phyloP scores from a whole-genome alignment of 352 stramenopile species.

The Pythium volutum region DNA sequence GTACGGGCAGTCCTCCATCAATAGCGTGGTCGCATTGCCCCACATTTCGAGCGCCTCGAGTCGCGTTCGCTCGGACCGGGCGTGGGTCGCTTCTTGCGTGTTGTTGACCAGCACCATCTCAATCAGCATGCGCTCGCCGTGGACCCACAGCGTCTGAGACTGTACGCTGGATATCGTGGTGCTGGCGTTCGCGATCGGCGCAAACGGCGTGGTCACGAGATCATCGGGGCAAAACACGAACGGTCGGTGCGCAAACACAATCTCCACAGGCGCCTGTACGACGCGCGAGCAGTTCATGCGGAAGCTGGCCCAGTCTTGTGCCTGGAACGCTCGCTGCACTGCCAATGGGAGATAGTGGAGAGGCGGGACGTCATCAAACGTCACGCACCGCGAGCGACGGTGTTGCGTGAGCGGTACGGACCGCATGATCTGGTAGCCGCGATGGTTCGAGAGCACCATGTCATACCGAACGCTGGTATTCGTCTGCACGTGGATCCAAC shows the following conservation, averaged over 20 bases:
- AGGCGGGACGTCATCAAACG: conserved; percentile 15
- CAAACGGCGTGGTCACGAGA: conserved; percentile 1
- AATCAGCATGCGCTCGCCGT: conserved; percentile 20
- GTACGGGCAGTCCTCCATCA: conserved; percentile 15
- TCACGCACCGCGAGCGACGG: conserved; percentile 10
- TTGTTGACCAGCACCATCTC: conserved; percentile 7
- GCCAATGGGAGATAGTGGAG: conserved; percentile 13
- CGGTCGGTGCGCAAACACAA: conserved; percentile 18
- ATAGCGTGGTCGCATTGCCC: background rate
- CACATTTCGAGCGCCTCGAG: conserved; percentile 7
- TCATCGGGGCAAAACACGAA: conserved; percentile 23
- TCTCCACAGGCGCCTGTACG: conserved; percentile 13
- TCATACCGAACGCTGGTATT: conserved; percentile 16
- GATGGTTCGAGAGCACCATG: conserved; percentile 14
- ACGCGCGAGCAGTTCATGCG: conserved; percentile 19
- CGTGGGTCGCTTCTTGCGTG: conserved; percentile 8
- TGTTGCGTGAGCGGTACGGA: background rate
- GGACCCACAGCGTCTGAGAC: conserved; percentile 11
- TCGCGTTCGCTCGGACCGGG: background rate
- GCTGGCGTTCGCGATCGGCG: background rate
- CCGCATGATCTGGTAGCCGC: conserved; percentile 10
- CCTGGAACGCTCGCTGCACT: conserved; percentile 9
- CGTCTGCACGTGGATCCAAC: conserved; percentile 15
- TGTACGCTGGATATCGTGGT: background rate
- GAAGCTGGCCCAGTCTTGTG: conserved; percentile 20